These are phyloP conservation scores for Colletotrichum aenigma DNA, from an alignment of 2,329 filamentous ascomycete species.

Conservation along the genomic window DNA sequence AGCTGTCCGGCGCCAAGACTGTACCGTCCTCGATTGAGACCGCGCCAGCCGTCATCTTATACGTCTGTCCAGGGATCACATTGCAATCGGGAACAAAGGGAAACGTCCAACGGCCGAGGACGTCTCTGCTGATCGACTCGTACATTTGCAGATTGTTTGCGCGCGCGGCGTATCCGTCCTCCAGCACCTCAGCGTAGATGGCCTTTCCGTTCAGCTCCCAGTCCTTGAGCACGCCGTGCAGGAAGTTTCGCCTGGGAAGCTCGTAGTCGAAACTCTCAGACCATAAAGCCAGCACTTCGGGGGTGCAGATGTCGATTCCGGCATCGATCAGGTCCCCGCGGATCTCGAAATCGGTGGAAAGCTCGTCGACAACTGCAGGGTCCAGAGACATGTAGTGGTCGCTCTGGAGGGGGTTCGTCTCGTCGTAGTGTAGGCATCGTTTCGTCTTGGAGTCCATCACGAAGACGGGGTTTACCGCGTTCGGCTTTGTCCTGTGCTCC, in stretches of 20 bases:
- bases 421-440: conserved; percentile 91
- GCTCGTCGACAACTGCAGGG: conserved; percentile 74
- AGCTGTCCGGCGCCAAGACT: conserved; percentile 72
- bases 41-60: conserved; percentile 70
- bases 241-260: conserved; percentile 82
- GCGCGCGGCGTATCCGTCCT: conserved; percentile 83
- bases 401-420: conserved; percentile 74
- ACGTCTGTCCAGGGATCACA: conserved; percentile 76
- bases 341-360: conserved; percentile 76
- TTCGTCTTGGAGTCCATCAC: conserved; percentile 81
- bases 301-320: conserved; percentile 96
- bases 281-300: conserved; percentile 93
- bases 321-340: conserved; percentile 90
- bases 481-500: conserved; percentile 77
- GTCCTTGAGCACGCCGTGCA: conserved; percentile 93
- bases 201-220: conserved; percentile 97
- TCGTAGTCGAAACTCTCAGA: conserved; percentile 98
- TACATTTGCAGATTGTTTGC: conserved; percentile 89
- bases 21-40: conserved; percentile 83
- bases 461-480: conserved; percentile 80
- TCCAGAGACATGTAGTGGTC: conserved; percentile 76
- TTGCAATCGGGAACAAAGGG: conserved; percentile 92
- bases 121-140: conserved; percentile 84
- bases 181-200: conserved; percentile 88
- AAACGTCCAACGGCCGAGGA: conserved; percentile 87